Evolutionary conservation across 2,329 filamentous ascomycete genomes (phyloP).

Genomic region (Aspergillus calidoustus): DNA sequence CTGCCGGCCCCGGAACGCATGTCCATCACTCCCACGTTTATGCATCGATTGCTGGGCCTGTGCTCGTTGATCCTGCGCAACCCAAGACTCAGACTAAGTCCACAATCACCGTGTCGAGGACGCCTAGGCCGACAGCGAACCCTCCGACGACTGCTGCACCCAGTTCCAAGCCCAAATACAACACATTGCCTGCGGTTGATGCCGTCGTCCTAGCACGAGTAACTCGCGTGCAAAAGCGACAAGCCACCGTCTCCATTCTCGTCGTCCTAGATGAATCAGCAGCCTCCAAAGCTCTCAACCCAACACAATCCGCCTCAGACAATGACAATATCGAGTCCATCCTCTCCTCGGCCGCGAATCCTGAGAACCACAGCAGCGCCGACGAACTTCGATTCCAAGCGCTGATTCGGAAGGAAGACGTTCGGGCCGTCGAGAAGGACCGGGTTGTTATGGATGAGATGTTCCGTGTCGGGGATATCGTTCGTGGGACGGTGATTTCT

Average conservation of each 20-base stretch:
- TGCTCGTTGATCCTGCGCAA: slow-evolving; percentile 58
- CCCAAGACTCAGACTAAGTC: slow-evolving; percentile 38
- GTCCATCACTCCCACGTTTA: slow-evolving; percentile 75
- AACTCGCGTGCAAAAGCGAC: slow-evolving; percentile 80
- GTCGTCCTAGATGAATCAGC: slow-evolving; percentile 66
- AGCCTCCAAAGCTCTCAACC: slow-evolving; percentile 26
- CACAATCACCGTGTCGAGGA: slow-evolving; percentile 44
- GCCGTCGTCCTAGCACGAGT: slow-evolving; percentile 83
- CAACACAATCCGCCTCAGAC: slow-evolving; percentile 33
- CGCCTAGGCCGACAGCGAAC: slow-evolving; percentile 8
- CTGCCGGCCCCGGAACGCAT: slow-evolving; percentile 82
- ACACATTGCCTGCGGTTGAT: slow-evolving; percentile 80
- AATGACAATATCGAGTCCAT: slow-evolving; percentile 45
- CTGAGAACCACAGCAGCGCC: slow-evolving; percentile 51
- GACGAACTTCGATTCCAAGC: slow-evolving; percentile 77
- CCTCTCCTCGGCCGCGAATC: slow-evolving; percentile 44
- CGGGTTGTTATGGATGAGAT: slow-evolving; percentile 88
- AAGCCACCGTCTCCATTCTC: slow-evolving; percentile 84
- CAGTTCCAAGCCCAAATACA: slow-evolving; percentile 57
- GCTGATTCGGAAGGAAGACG: slow-evolving; percentile 84
- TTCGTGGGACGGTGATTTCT: slow-evolving; percentile 84
- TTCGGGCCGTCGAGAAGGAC: slow-evolving; percentile 94
- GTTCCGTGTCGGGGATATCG: slow-evolving; percentile 90
- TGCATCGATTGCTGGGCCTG: slow-evolving; percentile 79
- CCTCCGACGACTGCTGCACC: slow-evolving; percentile 7